A percentile compares a stretch with the other conserved stretches of the same genome.
Conservation (phyloP, 345 rosid species). For the Pugionium cornutum region DNA sequence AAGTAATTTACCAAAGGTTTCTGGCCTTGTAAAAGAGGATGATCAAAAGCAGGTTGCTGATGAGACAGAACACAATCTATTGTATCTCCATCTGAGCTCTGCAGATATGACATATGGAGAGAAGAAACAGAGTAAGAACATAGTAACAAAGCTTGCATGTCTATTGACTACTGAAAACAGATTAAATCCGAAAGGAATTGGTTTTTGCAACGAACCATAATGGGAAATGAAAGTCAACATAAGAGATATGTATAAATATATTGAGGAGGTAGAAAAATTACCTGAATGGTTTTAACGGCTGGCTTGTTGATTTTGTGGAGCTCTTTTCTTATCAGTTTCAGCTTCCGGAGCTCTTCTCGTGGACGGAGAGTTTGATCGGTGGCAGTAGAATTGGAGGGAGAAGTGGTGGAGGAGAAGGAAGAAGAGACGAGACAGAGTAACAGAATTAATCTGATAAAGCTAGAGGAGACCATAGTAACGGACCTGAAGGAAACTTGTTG, state of each 20-base stretch:
- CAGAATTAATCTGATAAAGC: conserved; percentile 49
- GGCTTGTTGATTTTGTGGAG: conserved; percentile 91
- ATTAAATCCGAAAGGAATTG: not conserved
- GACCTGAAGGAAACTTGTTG: conserved; percentile 43
- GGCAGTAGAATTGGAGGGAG: conserved; percentile 36
- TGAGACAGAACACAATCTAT: conserved; percentile 82
- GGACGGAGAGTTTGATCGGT: conserved; percentile 61
- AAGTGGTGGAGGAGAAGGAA: conserved; percentile 40
- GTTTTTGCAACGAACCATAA: not conserved
- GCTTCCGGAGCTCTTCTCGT: conserved; percentile 55
- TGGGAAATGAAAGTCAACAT: not conserved
- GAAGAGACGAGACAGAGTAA: conserved; percentile 51
- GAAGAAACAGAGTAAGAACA: conserved; percentile 21
- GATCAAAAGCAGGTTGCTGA: conserved; percentile 92
- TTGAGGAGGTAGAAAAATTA: conserved; percentile 22
- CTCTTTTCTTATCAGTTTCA: conserved; percentile 56
- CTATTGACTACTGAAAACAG: conserved; percentile 4
- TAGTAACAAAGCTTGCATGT: conserved; percentile 13
- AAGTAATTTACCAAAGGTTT: conserved; percentile 58
- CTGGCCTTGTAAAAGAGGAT: conserved; percentile 67
- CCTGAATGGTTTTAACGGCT: conserved; percentile 80
- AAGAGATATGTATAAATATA: not conserved
- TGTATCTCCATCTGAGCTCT: conserved; percentile 89
- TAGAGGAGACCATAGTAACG: conserved; percentile 45
- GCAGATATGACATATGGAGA: conserved; percentile 30